Percentiles rank a stretch among this genome's conserved stretches.
Evolutionary conservation across 805 yeast species (phyloP).

Genomic region (Zygoascus tannicola): DNA sequence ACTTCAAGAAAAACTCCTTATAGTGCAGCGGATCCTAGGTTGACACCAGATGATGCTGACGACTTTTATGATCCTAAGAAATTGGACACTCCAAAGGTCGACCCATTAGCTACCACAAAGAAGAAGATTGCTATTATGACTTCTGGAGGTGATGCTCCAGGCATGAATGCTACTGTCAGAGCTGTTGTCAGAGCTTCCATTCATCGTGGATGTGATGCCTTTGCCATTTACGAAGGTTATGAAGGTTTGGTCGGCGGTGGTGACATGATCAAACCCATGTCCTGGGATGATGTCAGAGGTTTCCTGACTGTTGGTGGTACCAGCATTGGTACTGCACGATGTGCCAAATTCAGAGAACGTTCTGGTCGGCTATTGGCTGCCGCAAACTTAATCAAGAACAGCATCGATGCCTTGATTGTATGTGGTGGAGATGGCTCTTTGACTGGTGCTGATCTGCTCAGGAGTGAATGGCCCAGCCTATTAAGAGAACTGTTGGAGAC

Average conservation of each 20-base stretch:
- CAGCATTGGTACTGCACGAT: slow-evolving; percentile 91
- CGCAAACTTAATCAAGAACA: slow-evolving; percentile 70
- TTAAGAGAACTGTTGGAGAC: slow-evolving; percentile 57
- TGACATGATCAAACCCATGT: slow-evolving; percentile 60
- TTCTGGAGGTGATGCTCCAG: slow-evolving; percentile 98
- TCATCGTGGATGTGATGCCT: slow-evolving; percentile 78
- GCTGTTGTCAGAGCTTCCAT: slow-evolving; percentile 94
- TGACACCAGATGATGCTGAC: slow-evolving; percentile 2
- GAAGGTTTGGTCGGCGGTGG: slow-evolving; percentile 90
- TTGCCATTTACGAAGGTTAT: slow-evolving; percentile 89
- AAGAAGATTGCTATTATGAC: slow-evolving; percentile 90
- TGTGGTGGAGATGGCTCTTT: slow-evolving; percentile 99
- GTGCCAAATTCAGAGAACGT: slow-evolving; percentile 74
- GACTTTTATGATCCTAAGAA: background rate
- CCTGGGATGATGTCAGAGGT: slow-evolving; percentile 93
- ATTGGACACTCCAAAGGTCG: slow-evolving; percentile 1
- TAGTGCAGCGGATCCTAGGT: slow-evolving; percentile 8
- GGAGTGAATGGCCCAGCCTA: slow-evolving; percentile 90
- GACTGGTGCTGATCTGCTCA: slow-evolving; percentile 93
- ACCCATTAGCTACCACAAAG: slow-evolving; percentile 18
- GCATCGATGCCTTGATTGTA: slow-evolving; percentile 90
- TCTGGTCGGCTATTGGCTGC: slow-evolving; percentile 79
- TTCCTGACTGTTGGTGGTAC: slow-evolving; percentile 93
- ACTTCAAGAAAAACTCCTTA: slow-evolving; percentile 37
- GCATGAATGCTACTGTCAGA: slow-evolving; percentile 94